Percentiles rank a stretch among this genome's conserved stretches.
phyloP scores from a whole-genome alignment of 495 filamentous ascomycete genomes.

The Talaromyces liani region DNA sequence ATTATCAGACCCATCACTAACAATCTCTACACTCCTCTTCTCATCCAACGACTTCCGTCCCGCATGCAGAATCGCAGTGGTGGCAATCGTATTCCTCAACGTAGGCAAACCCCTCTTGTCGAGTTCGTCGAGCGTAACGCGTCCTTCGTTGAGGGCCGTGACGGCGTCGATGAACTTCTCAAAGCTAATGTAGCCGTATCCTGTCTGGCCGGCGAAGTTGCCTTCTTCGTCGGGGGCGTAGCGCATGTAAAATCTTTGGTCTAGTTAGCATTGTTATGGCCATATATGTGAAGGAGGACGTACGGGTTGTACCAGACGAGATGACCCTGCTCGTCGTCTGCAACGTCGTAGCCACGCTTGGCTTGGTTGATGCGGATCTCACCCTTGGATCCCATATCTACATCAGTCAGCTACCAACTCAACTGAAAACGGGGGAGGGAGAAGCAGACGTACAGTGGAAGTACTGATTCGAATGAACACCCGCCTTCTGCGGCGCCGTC shows the following conservation, averaged over 20 bases:
- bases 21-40: conserved; percentile 66
- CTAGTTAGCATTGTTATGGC: not conserved
- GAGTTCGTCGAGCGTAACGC: conserved; percentile 61
- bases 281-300: conserved; percentile 8
- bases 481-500: conserved; percentile 87
- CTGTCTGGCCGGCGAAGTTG: conserved; percentile 84
- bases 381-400: conserved; percentile 69
- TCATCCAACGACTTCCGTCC: conserved; percentile 78
- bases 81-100: conserved; percentile 80
- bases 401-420: conserved; percentile 5
- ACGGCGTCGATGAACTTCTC: conserved; percentile 95
- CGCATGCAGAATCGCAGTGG: conserved; percentile 84
- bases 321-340: conserved; percentile 62
- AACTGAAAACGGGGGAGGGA: not conserved
- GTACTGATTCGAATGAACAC: conserved; percentile 91
- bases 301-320: conserved; percentile 79
- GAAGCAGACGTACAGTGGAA: conserved; percentile 59
- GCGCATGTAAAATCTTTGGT: conserved; percentile 75
- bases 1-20: conserved; percentile 40
- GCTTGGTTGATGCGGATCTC: conserved; percentile 90
- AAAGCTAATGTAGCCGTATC: conserved; percentile 89
- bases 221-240: conserved; percentile 94
- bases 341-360: conserved; percentile 92
- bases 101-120: conserved; percentile 79
- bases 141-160: conserved; percentile 64